Evolutionary conservation across 805 yeast species (phyloP), one percentile per base, ranked within the genome.

Genomic region (Candida dendrica): DNA sequence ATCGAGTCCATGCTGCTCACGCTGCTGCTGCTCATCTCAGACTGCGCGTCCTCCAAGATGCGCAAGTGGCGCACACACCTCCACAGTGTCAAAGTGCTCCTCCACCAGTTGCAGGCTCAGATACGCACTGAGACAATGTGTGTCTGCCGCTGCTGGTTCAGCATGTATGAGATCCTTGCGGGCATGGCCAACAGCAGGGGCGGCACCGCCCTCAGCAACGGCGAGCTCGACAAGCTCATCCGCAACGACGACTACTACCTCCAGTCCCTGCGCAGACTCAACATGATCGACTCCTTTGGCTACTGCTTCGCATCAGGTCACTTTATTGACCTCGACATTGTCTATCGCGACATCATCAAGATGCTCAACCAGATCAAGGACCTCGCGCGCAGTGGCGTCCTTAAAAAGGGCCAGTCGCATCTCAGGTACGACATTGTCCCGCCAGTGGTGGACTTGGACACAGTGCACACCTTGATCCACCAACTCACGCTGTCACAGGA

Each of bases 21-120:
- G 0, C 78, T 77, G 1, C 56, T 79, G 26, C 55, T 79, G 3
- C 58, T 79, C 35, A 76, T 84, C 0, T 68, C 79, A 6, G 77
- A 77, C 29, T 75, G 77, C 49, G 84, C 84, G 0, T 61, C 77
- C 1, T 70, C 74, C 24, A 60, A 68, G 13, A 66, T 69, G 41
- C 74, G 73, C 42, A 71, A 73, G 48, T 79, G 85, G 85, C 61
- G 84, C 41, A 76, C 83, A 1, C 86, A 79, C 60, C 58, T 79
- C 35, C 64, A 69, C 47, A 84, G 83, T 4, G 84, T 83, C 1
- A 77, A 77, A 51, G 81, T 77, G 45, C 53, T 79, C 11, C 56
- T 81, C 7, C 59, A 79, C 40, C 76, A 74, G 47, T 46, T 52
- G 3, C n/a, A n/a, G n/a, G n/a, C n/a, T n/a, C 45, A 50, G 2